phyloP scores from a whole-genome alignment of 2,329 filamentous ascomycete genomes.

The Phialocephala subalpina region DNA sequence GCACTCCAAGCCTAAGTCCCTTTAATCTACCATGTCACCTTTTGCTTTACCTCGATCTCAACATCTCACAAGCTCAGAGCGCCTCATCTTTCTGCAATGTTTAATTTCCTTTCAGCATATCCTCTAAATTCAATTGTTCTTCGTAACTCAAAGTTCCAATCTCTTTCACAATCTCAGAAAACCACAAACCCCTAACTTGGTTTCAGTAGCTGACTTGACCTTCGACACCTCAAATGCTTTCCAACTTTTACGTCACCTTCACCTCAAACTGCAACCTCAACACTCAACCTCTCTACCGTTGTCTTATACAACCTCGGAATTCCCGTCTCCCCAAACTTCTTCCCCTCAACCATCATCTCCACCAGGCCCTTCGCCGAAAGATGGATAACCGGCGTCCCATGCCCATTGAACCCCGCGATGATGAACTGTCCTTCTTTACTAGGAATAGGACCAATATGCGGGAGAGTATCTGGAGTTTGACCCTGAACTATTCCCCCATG shows the following conservation, averaged over 20 bases:
- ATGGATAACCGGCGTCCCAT: constrained; percentile 53
- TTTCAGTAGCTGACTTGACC: neutral
- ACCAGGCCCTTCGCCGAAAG: constrained; percentile 50
- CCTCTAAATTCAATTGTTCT: no score
- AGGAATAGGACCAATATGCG: neutral
- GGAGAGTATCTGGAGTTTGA: neutral
- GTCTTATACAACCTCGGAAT: constrained; percentile 48
- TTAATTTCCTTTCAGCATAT: no score
- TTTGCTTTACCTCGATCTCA: no score
- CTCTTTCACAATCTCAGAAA: no score
- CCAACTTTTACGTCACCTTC: neutral
- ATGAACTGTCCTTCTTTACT: neutral
- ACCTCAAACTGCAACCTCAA: neutral
- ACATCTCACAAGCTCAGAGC: no score
- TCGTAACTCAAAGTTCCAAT: no score
- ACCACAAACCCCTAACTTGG: no score
- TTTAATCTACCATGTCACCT: no score
- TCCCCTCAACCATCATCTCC: constrained; percentile 47
- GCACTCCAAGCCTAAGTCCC: no score
- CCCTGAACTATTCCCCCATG: constrained; percentile 8
- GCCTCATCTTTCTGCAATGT: no score
- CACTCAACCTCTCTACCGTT: constrained; percentile 31
- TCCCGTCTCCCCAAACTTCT: constrained; percentile 46
- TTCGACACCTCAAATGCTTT: neutral
- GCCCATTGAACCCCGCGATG: constrained; percentile 2